A percentile compares a stretch with the other conserved stretches of the same genome.
Conservation (phyloP, 2,329 filamentous ascomycete genomes). For the Leptographium lundbergii region DNA sequence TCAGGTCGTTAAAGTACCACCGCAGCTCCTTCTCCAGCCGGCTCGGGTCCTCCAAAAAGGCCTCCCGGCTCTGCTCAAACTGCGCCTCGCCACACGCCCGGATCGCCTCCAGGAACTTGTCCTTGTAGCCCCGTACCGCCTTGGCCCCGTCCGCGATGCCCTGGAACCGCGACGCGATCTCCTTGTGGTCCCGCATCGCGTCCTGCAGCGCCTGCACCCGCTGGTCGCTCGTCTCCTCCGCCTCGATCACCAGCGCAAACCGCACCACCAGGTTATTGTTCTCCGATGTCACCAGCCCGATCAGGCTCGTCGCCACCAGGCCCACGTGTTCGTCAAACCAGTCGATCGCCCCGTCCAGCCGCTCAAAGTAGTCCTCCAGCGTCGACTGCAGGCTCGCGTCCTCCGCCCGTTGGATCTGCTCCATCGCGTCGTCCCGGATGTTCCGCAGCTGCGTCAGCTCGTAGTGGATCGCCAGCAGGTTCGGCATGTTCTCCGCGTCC, state of each 20-base stretch:
- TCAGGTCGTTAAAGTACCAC: conserved; percentile 98
- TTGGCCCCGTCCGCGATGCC: conserved; percentile 90
- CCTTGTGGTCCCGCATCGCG: conserved; percentile 88
- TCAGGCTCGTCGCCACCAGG: conserved; percentile 76
- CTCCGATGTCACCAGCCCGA: conserved; percentile 72
- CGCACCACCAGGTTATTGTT: conserved; percentile 85
- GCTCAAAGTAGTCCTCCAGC: conserved; percentile 77
- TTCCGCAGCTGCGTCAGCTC: conserved; percentile 84
- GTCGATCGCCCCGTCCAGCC: conserved; percentile 75
- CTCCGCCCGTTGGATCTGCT: conserved; percentile 73
- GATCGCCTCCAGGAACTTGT: conserved; percentile 80
- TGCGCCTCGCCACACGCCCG: conserved; percentile 59
- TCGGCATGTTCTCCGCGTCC: conserved; percentile 82
- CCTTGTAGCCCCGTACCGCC: conserved; percentile 88
- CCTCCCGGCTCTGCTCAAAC: conserved; percentile 57
- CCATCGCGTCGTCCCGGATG: conserved; percentile 91
- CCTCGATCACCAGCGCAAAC: conserved; percentile 82
- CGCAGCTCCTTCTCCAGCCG: conserved; percentile 76
- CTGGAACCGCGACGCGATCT: conserved; percentile 86
- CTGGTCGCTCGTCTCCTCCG: conserved; percentile 93
- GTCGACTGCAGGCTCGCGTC: conserved; percentile 68
- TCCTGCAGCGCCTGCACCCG: conserved; percentile 85
- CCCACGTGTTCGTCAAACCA: conserved; percentile 96
- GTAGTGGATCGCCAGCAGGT: conserved; percentile 80
- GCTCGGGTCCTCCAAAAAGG: conserved; percentile 73